Base-by-base conservation (phyloP, 495 filamentous ascomycete genomes). In the Glarea lozoyensis region DNA sequence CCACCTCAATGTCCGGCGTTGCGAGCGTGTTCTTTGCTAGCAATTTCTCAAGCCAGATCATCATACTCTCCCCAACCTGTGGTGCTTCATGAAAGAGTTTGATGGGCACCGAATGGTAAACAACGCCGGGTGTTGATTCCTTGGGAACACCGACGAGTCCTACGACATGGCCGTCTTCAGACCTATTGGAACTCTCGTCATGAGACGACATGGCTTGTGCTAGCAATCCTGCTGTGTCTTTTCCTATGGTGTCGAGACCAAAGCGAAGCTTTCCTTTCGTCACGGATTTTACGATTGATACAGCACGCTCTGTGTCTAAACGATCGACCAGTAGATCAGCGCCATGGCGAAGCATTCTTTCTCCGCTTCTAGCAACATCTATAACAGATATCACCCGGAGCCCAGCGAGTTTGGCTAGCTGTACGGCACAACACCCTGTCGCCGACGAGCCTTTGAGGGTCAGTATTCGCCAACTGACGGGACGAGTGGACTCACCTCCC, bases 81-180 rank as follows among this genome's bases (percentile, higher is more conserved):
- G 72, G 66, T 2, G 74, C 69, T 38, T 72, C 67, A 49, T 85
- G 81, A 49, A 83, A 85, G 18, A 81, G 45, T 56, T 84, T 85
- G 39, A 85, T 81, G 0, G 80, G 81, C 16, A 84, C 74, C 3
- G 66, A 76, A 43, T 85, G 79, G 19, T 49, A 43, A 12, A 29
- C 42, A n/a, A 81, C 66, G 9, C 68, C 65, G 0, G 61, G 46
- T 2, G 62, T 47, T 10, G 51, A 47, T 37, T 64, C 61, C 50
- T 79, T 78, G 0, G 81, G 81, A 12, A 79, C 43, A 0, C 80
- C 81, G 4, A 75, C 77, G 21, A 84, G 49, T 0, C 79, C 79
- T 4, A 84, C 66, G 4, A 85, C 61, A 60, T 85, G 79, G 1
- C 69, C 50, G 41, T 60, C n/a, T 49, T 52, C 17, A 34, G n/a